Base-by-base conservation (phyloP, 1,284 basidiomycete genomes). In the Golubevia pallescens region DNA sequence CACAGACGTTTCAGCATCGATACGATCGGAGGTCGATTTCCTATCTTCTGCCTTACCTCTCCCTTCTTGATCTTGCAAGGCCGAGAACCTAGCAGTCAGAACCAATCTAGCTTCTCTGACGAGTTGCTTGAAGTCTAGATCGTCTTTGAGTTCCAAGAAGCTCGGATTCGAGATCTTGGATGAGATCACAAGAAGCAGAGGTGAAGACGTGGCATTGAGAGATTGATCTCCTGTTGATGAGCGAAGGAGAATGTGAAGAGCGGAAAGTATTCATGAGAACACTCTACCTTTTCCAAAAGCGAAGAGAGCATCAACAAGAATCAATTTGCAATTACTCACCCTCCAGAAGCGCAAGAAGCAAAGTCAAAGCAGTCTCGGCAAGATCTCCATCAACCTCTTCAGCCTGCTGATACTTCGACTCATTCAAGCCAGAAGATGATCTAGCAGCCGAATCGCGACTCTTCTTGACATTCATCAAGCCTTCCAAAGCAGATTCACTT, bases 31-130 rank as follows among this genome's bases (percentile, higher is more conserved):
- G 0, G 89, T 87, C 2, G 89, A 89, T 57, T 13, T 58, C 23
- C 59, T 7, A 1, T 58, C 56, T 3, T 58, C 20, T 20, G 2
- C 32, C 23, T 62, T 13, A 60, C n/a, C 34, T 16, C 2, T 2
- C 23, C 48, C 5, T 13, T 14, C n/a, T 14, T 2, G 0, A n/a
- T 58, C 62, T 8, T 60, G 67, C 2, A 63, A 63, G 6, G 67
- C 61, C 21, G 61, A 70, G 21, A 1, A 91, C 90, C 62, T 92
- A 5, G 92, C 92, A 1, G 91, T 92, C 75, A 96, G 90, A 13
- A 94, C 91, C 81, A 95, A 89, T 62, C 90, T 88, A 2, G 93
- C 93, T 86, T 95, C 93, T 23, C 90, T 88, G 0, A 91, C 90
- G 3, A 93, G 86, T 3, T 89, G 86, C 8, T 14, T 54, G 23